A percentile compares a stretch with the other conserved stretches of the same genome.
Evolutionary conservation across 306 rosid genomes (phyloP).

Genomic region (Malus domestica): DNA sequence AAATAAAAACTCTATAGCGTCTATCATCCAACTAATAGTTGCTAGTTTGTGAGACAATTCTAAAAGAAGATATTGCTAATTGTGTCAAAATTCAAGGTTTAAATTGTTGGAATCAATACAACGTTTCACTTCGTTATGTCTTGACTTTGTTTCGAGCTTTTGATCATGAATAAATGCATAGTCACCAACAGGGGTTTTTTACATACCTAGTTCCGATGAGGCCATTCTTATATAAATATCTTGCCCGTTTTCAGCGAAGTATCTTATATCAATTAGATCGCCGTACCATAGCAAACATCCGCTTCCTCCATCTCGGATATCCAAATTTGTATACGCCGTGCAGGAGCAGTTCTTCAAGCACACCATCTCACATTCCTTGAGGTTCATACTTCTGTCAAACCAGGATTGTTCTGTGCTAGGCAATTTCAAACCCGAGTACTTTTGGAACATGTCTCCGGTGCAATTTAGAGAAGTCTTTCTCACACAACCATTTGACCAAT

Average conservation of each 20-base stretch:
- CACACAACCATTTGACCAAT: conserved; percentile 35
- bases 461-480: conserved; percentile 25
- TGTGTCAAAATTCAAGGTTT: not conserved
- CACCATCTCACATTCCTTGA: conserved; percentile 14
- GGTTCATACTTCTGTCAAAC: conserved; percentile 14
- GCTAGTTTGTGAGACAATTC: not conserved
- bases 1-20: too few relatives aligned
- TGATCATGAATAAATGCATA: not conserved
- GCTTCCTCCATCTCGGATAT: conserved; percentile 14
- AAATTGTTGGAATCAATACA: not conserved
- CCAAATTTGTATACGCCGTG: conserved; percentile 31
- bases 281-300: conserved; percentile 41
- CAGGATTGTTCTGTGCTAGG: conserved; percentile 12
- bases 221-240: conserved; percentile 11
- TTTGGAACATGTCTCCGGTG: conserved; percentile 21
- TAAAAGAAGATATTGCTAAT: not conserved
- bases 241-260: not conserved
- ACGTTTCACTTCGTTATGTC: not conserved
- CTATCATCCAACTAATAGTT: not conserved
- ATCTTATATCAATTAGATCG: conserved; percentile 26
- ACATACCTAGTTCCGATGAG: not conserved
- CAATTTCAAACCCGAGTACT: conserved; percentile 16
- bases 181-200: not conserved
- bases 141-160: not conserved
- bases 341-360: conserved; percentile 44